These are phyloP conservation scores for Coniochaeta hoffmannii DNA, from an alignment of 2,329 filamentous ascomycete species.

Conservation along the genomic window DNA sequence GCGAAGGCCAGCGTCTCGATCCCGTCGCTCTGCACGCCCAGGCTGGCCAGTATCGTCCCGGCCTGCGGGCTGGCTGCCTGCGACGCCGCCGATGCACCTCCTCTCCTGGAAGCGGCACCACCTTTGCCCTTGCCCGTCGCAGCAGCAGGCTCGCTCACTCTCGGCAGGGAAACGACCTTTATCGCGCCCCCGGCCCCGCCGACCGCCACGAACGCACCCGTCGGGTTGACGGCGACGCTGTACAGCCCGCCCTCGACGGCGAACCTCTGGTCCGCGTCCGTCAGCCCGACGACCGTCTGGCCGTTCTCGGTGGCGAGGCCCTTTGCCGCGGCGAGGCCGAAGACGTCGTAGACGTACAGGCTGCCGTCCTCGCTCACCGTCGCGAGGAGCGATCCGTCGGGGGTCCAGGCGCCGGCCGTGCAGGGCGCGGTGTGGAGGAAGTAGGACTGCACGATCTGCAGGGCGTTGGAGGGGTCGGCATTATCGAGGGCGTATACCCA, in stretches of 20 bases:
- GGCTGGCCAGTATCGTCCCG: slow-evolving; percentile 66
- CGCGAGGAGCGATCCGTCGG: slow-evolving; percentile 77
- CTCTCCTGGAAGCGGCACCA: slow-evolving; percentile 17
- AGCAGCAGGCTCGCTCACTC: slow-evolving; percentile 31
- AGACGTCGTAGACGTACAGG: slow-evolving; percentile 89
- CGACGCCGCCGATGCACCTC: too few species aligned
- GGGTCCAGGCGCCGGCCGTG: slow-evolving; percentile 86
- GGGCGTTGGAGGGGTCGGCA: slow-evolving; percentile 47
- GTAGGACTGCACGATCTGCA: slow-evolving; percentile 84
- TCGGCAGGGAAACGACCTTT: slow-evolving; percentile 76
- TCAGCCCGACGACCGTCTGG: slow-evolving; percentile 67
- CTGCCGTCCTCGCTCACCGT: slow-evolving; percentile 85
- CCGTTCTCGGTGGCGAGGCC: slow-evolving; percentile 44
- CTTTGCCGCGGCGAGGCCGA: slow-evolving; percentile 63
- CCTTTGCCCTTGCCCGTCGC: slow-evolving; percentile 9
- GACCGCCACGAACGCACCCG: slow-evolving; percentile 70
- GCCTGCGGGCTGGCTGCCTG: slow-evolving; percentile 28
- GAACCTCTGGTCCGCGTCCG: slow-evolving; percentile 79
- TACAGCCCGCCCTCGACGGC: slow-evolving; percentile 86
- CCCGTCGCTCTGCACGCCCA: slow-evolving; percentile 68
- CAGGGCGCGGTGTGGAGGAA: slow-evolving; percentile 82
- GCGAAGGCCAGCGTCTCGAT: slow-evolving; percentile 72
- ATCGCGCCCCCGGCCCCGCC: slow-evolving; percentile 85
- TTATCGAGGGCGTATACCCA: slow-evolving; percentile 91
- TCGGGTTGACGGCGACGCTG: slow-evolving; percentile 76